These are phyloP conservation scores for Fagopyrum esculentum DNA, from an alignment of 148 eudicot species.

Conservation along the genomic window DNA sequence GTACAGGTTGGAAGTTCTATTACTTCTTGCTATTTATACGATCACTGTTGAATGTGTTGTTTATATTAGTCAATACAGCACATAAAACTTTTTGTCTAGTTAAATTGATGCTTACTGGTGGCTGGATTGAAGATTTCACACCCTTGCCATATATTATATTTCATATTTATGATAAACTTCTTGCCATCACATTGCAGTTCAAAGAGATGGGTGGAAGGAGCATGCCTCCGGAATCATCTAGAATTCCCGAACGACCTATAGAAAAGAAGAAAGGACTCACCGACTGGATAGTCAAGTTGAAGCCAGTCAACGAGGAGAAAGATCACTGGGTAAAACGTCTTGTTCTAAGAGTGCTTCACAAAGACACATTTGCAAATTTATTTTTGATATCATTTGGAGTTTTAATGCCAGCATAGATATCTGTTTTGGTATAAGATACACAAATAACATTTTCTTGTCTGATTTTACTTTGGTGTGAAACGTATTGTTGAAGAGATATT, in stretches of 20 bases:
- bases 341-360: not conserved
- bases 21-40: not conserved
- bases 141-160: not conserved
- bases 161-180: not conserved
- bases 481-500: not conserved
- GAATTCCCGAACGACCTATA: conserved; percentile 18
- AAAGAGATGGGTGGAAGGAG: conserved; percentile 69
- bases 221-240: conserved; percentile 6
- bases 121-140: not conserved
- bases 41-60: not conserved
- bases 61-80: not conserved
- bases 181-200: conserved; percentile 30
- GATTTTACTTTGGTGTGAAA: not conserved
- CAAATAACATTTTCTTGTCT: not conserved
- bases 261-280: conserved; percentile 76
- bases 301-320: conserved; percentile 84
- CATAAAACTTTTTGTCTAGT: not conserved
- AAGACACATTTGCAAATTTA: not conserved
- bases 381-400: not conserved
- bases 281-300: conserved; percentile 64
- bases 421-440: not conserved
- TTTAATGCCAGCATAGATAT: not conserved
- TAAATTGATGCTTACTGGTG: not conserved
- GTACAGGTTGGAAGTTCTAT: conserved; percentile 57
- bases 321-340: conserved; percentile 70